These are phyloP conservation scores for Mortierella sp. DNA, from an alignment of 371 early-diverging fungal species.

Conservation along the genomic window DNA sequence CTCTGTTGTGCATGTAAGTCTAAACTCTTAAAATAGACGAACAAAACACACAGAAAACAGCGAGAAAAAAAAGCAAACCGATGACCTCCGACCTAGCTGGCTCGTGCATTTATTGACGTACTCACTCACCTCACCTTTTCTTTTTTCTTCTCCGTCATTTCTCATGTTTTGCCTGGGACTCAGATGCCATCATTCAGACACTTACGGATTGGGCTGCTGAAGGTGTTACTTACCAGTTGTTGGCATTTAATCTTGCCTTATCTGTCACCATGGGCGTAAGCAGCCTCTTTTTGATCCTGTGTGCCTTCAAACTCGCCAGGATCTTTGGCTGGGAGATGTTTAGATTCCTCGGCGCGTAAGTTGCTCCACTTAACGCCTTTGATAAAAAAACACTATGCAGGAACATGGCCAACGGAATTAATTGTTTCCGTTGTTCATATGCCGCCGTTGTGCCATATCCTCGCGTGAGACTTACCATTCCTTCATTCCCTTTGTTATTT, in stretches of 20 bases:
- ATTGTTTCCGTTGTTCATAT: not conserved
- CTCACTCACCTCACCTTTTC: not conserved
- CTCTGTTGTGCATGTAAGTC: constrained; percentile 47
- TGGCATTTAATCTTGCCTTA: constrained; percentile 40
- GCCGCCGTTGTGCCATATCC: not conserved
- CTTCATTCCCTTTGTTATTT: not conserved
- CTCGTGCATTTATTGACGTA: not conserved
- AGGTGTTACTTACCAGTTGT: constrained; percentile 10
- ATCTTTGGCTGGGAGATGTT: constrained; percentile 58
- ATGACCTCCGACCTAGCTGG: not conserved
- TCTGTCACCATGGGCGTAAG: constrained; percentile 46
- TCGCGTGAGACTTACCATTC: not conserved
- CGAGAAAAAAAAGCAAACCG: not conserved
- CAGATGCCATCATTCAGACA: constrained; percentile 49
- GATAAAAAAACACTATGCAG: not conserved
- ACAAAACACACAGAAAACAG: not conserved
- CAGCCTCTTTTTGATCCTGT: constrained; percentile 29
- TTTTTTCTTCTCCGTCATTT: not conserved
- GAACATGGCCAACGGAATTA: not conserved
- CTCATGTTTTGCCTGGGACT: not conserved
- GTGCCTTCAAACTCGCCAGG: constrained; percentile 41
- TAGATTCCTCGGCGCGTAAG: constrained; percentile 56
- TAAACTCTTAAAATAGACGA: not conserved
- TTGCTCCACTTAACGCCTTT: not conserved
- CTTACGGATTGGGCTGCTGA: constrained; percentile 28